Evolutionary conservation across 495 filamentous ascomycete genomes (phyloP).

Genomic region (Trichoderma virens): DNA sequence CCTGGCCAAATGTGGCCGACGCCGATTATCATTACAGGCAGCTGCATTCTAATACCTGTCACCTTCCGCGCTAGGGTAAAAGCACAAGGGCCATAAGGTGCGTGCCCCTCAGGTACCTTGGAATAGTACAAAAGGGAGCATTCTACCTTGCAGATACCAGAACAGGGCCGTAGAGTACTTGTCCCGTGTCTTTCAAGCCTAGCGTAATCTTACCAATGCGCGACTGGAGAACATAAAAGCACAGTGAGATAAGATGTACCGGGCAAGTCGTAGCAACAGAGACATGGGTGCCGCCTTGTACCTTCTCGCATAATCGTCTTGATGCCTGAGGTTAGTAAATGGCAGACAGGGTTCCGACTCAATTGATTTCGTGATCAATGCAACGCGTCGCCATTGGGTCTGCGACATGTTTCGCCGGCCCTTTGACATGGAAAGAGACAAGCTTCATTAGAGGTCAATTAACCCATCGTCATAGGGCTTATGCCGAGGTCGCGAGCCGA

Average conservation of each 20-base stretch:
- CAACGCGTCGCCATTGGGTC: too few relatives aligned
- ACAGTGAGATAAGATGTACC: too few relatives aligned
- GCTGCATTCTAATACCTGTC: not conserved
- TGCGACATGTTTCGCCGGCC: not conserved
- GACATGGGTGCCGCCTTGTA: too few relatives aligned
- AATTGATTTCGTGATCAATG: too few relatives aligned
- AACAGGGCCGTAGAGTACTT: not conserved
- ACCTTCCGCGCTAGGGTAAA: not conserved
- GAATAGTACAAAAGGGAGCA: not conserved
- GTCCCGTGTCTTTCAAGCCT: not conserved
- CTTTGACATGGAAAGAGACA: not conserved
- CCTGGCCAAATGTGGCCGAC: not conserved
- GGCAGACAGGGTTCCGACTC: too few relatives aligned
- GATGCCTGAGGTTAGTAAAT: too few relatives aligned
- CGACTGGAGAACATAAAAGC: too few relatives aligned
- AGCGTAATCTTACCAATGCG: not conserved
- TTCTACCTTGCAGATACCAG: not conserved
- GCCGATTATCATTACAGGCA: not conserved
- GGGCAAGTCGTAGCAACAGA: too few relatives aligned
- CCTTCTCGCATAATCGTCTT: too few relatives aligned
- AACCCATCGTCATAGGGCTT: not conserved
- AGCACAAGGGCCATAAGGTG: not conserved
- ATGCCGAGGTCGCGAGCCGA: not conserved
- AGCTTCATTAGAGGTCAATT: not conserved
- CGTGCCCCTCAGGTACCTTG: not conserved